Evolutionary conservation across 2,329 filamentous ascomycete species (phyloP), one percentile per base, ranked within the genome.

Genomic region (Trichocomaceae sp.): DNA sequence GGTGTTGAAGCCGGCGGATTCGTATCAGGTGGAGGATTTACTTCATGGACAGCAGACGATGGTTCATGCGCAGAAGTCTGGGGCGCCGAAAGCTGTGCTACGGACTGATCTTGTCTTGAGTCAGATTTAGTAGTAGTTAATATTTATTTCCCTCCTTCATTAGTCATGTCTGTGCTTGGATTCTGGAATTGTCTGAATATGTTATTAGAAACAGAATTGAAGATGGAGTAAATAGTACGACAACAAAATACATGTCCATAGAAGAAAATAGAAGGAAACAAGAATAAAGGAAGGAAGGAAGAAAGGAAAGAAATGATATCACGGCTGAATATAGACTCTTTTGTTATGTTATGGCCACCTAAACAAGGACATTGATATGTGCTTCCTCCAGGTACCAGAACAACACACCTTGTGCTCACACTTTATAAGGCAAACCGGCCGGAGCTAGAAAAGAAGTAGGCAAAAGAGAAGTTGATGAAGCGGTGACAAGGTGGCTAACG

Each of bases 41-140:
- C 54, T 67, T 23, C 55, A 69, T 47, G 71, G 69, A 5, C 63
- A 60, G n/a, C 63, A 69, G 48, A 63, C 70, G 6, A 63, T 75
- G 54, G 62, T 61, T 59, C 52, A 61, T 33, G 52, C 50, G 19
- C 41, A 60, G 37, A 58, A 56, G 47, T 51, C 51, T 17, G 56
- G 50, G 31, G 50, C 35, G 37, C 57, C 54, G 50, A 56, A 57
- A 52, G 51, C 57, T 52, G 52, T 58, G 35, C 49, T 57, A 17
- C 44, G 57, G 37, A 49, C 54, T 35, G 57, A 59, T 54, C 48
- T 50, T 13, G 29, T 29, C 5, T 55, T 54, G 26, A 52, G 50
- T 52, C 37, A 52, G 39, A 41, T 53, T 12, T 52, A 48, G 19
- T 22, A 15, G 17, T 39, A 5, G 8, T 10, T 39, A n/a, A n/a